Evolutionary conservation across 1,284 basidiomycete genomes (phyloP).

Genomic region (Trichosporon coremiiforme): DNA sequence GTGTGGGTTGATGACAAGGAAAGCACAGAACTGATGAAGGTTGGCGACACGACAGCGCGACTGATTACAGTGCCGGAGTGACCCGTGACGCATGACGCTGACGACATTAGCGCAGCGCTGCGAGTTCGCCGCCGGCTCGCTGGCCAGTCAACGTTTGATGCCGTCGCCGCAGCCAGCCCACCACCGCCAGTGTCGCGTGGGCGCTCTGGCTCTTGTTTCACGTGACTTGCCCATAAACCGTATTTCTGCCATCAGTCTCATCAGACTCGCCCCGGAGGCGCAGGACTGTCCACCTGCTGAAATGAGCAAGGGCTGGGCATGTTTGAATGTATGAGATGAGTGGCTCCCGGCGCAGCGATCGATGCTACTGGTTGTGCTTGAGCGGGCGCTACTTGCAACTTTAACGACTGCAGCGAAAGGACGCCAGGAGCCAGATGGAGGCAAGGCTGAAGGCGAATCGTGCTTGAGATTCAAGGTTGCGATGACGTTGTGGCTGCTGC

Average conservation of each 20-base stretch:
- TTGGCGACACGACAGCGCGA: slow-evolving; percentile 10
- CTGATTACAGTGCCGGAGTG: slow-evolving; percentile 11
- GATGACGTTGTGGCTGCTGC: background rate
- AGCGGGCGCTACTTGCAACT: background rate
- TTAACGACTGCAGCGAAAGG: background rate
- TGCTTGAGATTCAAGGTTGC: background rate
- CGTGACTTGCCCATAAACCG: background rate
- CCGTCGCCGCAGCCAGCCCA: background rate
- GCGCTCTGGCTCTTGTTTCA: too few relatives aligned
- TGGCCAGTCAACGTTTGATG: background rate
- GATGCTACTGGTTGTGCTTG: background rate
- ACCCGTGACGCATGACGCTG: slow-evolving; percentile 8
- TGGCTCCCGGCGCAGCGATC: background rate
- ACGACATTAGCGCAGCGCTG: background rate
- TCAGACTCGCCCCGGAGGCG: too few relatives aligned
- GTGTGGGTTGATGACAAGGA: background rate
- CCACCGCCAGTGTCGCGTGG: background rate
- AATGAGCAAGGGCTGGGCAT: too few relatives aligned
- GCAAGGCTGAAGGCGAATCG: too few relatives aligned
- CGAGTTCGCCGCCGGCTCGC: background rate
- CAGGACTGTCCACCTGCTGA: too few relatives aligned
- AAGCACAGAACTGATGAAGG: background rate
- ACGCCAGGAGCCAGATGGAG: background rate
- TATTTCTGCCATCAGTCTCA: background rate
- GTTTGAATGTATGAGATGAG: background rate